These are phyloP conservation scores for Pezicula carpinea DNA, from an alignment of 2,329 filamentous ascomycete genomes.

Conservation along the genomic window DNA sequence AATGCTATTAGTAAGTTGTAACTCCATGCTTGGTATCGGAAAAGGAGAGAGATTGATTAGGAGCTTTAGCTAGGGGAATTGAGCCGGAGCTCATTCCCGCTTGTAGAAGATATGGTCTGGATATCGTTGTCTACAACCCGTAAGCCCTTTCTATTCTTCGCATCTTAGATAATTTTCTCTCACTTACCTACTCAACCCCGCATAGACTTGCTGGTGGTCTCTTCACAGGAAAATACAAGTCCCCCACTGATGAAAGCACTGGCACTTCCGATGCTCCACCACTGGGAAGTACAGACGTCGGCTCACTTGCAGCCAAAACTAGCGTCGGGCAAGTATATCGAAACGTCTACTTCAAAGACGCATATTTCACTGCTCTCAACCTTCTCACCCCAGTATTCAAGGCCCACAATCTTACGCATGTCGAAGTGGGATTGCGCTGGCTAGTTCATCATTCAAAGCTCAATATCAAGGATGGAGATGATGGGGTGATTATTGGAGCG, in stretches of 20 bases:
- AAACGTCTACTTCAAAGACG: constrained; percentile 37
- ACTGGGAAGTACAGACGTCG: no score
- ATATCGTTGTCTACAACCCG: constrained; percentile 47
- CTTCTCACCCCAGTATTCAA: constrained; percentile 29
- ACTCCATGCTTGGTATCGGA: no score
- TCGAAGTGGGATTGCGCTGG: constrained; percentile 75
- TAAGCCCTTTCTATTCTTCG: constrained; percentile 47
- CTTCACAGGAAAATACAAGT: constrained; percentile 32
- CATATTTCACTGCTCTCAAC: constrained; percentile 39
- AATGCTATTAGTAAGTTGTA: constrained; percentile 9
- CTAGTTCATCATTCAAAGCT: constrained; percentile 63
- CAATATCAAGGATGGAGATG: constrained; percentile 42
- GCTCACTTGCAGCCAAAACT: constrained; percentile 24
- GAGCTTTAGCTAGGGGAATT: constrained; percentile 37
- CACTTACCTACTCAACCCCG: no score
- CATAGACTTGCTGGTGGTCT: constrained; percentile 34
- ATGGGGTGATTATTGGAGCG: constrained; percentile 55
- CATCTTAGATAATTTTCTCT: neutral
- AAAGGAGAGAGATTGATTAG: no score
- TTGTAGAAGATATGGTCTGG: constrained; percentile 52
- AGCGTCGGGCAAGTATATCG: constrained; percentile 34
- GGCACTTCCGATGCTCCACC: constrained; percentile 27
- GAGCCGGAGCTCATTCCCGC: constrained; percentile 55
- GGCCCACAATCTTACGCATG: constrained; percentile 62
- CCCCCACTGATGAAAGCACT: constrained; percentile 21